Evolutionary conservation across 495 filamentous ascomycete species (phyloP).

Genomic region (Penicillium bovifimosum): DNA sequence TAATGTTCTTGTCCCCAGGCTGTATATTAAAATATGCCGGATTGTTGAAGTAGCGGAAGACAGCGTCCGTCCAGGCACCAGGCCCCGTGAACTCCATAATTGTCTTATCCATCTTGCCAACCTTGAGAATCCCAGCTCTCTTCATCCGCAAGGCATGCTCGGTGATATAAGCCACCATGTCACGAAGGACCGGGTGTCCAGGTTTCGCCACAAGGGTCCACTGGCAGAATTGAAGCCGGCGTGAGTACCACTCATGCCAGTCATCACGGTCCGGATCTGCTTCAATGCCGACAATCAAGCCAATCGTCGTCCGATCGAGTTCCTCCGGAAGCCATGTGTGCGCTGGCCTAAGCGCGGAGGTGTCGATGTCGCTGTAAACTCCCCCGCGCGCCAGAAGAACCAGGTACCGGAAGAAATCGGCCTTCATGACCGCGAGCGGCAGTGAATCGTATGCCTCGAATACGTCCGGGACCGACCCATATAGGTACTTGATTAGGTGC

Average conservation of each 20-base stretch:
- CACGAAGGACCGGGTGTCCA: constrained; percentile 84
- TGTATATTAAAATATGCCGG: constrained; percentile 81
- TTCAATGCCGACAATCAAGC: constrained; percentile 89
- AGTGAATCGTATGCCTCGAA: constrained; percentile 86
- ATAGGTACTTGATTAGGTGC: constrained; percentile 77
- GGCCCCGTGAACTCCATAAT: constrained; percentile 97
- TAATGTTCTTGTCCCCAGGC: constrained; percentile 62
- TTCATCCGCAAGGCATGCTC: constrained; percentile 74
- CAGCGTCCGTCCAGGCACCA: constrained; percentile 86
- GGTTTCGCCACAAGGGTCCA: constrained; percentile 98
- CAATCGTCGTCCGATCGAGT: constrained; percentile 70
- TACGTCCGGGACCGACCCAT: constrained; percentile 81
- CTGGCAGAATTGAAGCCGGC: constrained; percentile 95
- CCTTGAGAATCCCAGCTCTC: constrained; percentile 57
- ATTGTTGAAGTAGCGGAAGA: constrained; percentile 93
- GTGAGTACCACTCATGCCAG: constrained; percentile 93
- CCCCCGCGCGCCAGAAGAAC: constrained; percentile 91
- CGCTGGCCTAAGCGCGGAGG: constrained; percentile 72
- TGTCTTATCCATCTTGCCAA: constrained; percentile 62
- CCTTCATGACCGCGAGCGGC: constrained; percentile 84
- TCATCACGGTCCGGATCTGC: constrained; percentile 90
- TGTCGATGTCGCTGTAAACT: constrained; percentile 97
- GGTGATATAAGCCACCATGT: constrained; percentile 82
- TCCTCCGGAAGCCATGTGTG: constrained; percentile 79
- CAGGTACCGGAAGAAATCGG: constrained; percentile 96